Evolutionary conservation across 192 early-diverging fungal genomes (phyloP).

Genomic region (Coemansia sp.): DNA sequence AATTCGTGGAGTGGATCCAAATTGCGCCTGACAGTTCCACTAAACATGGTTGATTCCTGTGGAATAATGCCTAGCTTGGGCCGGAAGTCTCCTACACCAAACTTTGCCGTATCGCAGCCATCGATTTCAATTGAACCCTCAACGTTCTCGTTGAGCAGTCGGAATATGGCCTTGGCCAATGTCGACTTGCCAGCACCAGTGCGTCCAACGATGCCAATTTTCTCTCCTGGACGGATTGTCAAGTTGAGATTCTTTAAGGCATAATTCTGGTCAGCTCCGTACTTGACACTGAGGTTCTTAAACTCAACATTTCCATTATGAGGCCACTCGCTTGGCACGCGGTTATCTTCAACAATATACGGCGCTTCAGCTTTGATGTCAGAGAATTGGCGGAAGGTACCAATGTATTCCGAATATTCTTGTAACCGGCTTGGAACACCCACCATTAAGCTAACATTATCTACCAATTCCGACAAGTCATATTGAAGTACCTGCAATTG

Average conservation of each 20-base stretch:
- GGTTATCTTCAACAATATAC: constrained; percentile 21
- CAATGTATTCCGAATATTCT: too few relatives aligned
- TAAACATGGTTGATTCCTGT: constrained; percentile 65
- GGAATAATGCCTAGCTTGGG: constrained; percentile 62
- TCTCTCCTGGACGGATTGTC: constrained; percentile 61
- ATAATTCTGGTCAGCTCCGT: constrained; percentile 56
- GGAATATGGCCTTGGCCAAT: constrained; percentile 65
- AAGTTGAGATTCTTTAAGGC: constrained; percentile 65
- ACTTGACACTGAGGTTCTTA: constrained; percentile 58
- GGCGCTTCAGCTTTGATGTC: constrained; percentile 48
- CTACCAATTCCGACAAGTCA: too few relatives aligned
- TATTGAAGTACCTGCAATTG: too few relatives aligned
- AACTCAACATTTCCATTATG: constrained; percentile 60
- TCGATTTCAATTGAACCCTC: constrained; percentile 70
- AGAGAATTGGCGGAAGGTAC: not conserved
- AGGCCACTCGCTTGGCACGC: constrained; percentile 62
- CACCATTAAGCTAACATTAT: too few relatives aligned
- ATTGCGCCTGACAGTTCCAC: constrained; percentile 65
- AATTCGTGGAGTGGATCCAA: constrained; percentile 62
- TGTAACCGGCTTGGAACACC: too few relatives aligned
- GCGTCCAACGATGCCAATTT: constrained; percentile 72
- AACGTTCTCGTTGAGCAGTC: constrained; percentile 59
- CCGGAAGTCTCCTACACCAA: constrained; percentile 57
- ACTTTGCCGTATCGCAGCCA: constrained; percentile 63
- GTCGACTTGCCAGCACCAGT: constrained; percentile 73